phyloP scores from a whole-genome alignment of 331 rosid species.

The Dryas integrifolia region DNA sequence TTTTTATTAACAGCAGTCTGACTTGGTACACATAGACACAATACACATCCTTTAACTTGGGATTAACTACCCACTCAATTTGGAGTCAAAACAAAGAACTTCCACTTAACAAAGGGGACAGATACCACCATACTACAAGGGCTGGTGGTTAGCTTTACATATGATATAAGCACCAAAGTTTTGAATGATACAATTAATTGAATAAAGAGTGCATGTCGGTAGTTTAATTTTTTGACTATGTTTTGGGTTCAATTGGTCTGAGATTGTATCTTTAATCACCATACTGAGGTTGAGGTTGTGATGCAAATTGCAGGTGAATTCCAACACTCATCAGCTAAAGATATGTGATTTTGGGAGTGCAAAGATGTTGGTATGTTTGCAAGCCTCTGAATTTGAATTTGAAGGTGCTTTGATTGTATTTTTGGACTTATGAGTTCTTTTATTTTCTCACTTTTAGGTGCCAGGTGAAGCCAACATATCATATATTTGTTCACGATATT shows the following conservation, averaged over 20 bases:
- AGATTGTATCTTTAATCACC: neutral
- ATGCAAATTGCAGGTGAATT: slow-evolving; percentile 68
- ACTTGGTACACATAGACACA: neutral
- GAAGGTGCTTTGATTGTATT: slow-evolving; percentile 13
- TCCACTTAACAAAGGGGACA: neutral
- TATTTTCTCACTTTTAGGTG: slow-evolving; percentile 51
- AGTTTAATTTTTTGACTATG: neutral
- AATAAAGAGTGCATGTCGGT: neutral
- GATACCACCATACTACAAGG: neutral
- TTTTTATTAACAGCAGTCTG: neutral
- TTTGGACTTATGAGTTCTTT: neutral
- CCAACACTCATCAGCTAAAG: slow-evolving; percentile 86
- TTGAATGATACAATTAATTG: neutral
- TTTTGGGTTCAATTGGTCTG: neutral
- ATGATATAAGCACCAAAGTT: neutral
- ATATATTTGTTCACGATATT: slow-evolving; percentile 92
- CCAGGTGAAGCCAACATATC: slow-evolving; percentile 99
- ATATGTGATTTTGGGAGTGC: slow-evolving; percentile 99
- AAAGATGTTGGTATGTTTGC: slow-evolving; percentile 79
- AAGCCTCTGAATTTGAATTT: slow-evolving; percentile 9
- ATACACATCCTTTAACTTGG: neutral
- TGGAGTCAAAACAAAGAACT: neutral
- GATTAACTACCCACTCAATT: neutral
- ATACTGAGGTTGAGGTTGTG: slow-evolving; percentile 5
- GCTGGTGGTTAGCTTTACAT: neutral